A percentile compares a stretch with the other conserved stretches of the same genome.
Evolutionary conservation across 768 basidiomycete genomes (phyloP).

Genomic region (Daedaleopsis nitida): DNA sequence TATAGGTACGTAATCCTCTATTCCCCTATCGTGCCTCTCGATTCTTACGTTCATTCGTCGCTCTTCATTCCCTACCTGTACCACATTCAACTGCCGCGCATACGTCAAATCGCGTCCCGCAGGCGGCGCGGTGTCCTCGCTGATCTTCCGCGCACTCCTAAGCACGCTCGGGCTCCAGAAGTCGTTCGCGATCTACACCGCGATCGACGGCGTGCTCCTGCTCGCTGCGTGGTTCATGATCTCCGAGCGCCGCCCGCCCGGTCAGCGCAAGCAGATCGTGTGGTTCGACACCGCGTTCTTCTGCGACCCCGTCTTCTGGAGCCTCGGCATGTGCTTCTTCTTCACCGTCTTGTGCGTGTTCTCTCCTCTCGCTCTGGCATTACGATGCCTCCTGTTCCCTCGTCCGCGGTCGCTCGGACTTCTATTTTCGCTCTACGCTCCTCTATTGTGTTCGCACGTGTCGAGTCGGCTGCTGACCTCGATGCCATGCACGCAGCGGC

Average conservation of each 20-base stretch:
- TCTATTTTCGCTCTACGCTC: too few relatives aligned
- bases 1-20: conserved; percentile 7
- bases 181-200: conserved; percentile 25
- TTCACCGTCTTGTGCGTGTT: conserved; percentile 23
- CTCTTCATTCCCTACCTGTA: neutral
- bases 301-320: conserved; percentile 27
- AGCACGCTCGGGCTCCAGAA: conserved; percentile 18
- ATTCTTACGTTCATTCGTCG: neutral
- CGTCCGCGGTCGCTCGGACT: too few relatives aligned
- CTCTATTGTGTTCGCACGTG: too few relatives aligned
- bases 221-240: conserved; percentile 21
- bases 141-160: conserved; percentile 26
- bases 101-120: neutral
- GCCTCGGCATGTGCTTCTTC: conserved; percentile 22
- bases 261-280: conserved; percentile 18
- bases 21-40: neutral
- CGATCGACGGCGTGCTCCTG: conserved; percentile 21
- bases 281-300: conserved; percentile 26
- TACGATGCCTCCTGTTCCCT: neutral
- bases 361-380: neutral
- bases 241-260: conserved; percentile 17
- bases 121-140: conserved; percentile 27
- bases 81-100: neutral
- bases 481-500: conserved; percentile 9
- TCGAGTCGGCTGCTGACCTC: neutral